Percentiles rank a stretch among this genome's conserved stretches.
These are phyloP conservation scores for Gossypium aridum DNA, from an alignment of 441 rosid genomes.

Conservation along the genomic window DNA sequence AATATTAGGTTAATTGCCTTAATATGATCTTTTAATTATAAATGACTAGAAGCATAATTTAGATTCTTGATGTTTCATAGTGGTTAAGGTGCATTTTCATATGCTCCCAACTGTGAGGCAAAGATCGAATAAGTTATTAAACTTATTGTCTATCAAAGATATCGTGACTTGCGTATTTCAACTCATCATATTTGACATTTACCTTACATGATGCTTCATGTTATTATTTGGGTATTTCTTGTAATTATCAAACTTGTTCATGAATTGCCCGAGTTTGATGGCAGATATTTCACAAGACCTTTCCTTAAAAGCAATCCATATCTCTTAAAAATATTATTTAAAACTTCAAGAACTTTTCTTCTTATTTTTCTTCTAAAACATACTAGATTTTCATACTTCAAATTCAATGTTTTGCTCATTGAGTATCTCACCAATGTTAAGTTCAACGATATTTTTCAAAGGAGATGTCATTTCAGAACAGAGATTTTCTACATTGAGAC, in stretches of 20 bases:
- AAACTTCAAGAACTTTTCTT: neutral
- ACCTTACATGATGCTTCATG: neutral
- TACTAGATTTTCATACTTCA: no score
- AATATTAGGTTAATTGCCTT: neutral
- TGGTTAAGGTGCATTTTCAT: neutral
- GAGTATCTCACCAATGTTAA: neutral
- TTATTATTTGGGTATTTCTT: neutral
- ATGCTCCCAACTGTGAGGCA: neutral
- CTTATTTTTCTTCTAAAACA: no score
- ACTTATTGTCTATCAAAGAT: neutral
- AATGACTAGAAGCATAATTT: neutral
- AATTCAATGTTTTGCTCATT: no score
- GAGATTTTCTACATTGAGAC: neutral
- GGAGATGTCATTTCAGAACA: neutral
- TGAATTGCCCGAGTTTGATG: neutral
- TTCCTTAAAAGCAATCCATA: no score
- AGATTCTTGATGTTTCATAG: no score
- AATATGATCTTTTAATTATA: no score
- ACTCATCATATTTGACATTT: neutral
- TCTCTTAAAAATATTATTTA: neutral
- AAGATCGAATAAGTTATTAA: no score
- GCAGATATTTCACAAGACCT: no score
- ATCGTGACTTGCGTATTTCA: neutral
- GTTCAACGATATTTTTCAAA: no score
- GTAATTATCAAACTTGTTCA: neutral